These are phyloP conservation scores for Endotrypanum monterogeii DNA, from an alignment of 208 protist species.

Conservation along the genomic window DNA sequence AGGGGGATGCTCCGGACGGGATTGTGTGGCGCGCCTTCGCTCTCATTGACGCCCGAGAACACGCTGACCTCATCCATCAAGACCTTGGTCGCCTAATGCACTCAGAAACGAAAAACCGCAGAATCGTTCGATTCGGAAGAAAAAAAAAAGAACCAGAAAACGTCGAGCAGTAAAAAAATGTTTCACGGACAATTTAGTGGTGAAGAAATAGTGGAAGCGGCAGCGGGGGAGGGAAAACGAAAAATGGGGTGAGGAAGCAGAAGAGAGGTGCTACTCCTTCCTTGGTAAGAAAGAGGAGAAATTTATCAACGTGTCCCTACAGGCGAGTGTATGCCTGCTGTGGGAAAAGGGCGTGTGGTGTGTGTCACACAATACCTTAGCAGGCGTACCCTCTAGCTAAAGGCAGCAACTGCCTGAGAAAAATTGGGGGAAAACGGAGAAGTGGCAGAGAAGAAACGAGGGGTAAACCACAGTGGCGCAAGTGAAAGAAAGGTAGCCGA, in stretches of 20 bases:
- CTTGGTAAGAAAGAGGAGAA: too few relatives aligned
- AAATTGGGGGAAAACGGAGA: background rate
- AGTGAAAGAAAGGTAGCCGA: too few relatives aligned
- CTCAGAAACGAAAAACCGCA: background rate
- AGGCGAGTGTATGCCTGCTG: background rate
- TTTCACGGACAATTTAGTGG: too few relatives aligned
- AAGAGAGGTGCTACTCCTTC: too few relatives aligned
- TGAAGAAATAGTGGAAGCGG: too few relatives aligned
- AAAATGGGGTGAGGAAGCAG: too few relatives aligned
- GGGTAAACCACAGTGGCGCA: background rate
- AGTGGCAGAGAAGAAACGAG: background rate
- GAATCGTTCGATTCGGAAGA: background rate
- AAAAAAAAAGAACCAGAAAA: background rate
- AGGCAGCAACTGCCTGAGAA: background rate
- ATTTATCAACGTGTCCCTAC: too few relatives aligned
- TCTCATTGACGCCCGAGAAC: slow-evolving; percentile 18
- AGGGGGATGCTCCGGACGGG: slow-evolving; percentile 17
- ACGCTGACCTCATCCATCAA: slow-evolving; percentile 39
- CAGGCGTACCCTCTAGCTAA: background rate
- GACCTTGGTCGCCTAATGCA: background rate
- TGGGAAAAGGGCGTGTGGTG: background rate
- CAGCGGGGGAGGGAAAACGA: too few relatives aligned
- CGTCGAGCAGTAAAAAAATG: background rate
- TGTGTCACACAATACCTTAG: background rate
- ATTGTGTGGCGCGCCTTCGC: background rate